phyloP scores from a whole-genome alignment of 345 rosid species.

The Iberis pinnata region DNA sequence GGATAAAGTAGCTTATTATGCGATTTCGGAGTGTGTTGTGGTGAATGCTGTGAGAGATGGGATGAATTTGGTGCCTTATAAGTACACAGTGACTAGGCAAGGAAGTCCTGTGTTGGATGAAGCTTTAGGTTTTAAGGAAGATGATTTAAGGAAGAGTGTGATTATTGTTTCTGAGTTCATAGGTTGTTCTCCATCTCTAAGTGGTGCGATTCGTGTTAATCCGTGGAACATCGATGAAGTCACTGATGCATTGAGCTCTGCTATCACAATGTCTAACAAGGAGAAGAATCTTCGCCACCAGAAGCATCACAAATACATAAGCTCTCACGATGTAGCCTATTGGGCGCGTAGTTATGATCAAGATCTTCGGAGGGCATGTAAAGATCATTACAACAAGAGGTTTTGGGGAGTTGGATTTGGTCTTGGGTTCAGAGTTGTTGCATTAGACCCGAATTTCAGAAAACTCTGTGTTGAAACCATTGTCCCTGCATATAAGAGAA shows the following conservation, averaged over 20 bases:
- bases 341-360: conserved; percentile 77
- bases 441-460: conserved; percentile 59
- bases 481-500: conserved; percentile 45
- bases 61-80: conserved; percentile 80
- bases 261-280: conserved; percentile 33
- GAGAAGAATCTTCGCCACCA: conserved; percentile 71
- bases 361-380: conserved; percentile 70
- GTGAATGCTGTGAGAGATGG: conserved; percentile 85
- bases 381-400: conserved; percentile 57
- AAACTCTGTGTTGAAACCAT: conserved; percentile 49
- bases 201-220: conserved; percentile 82
- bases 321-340: conserved; percentile 69
- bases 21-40: conserved; percentile 65
- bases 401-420: conserved; percentile 77
- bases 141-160: conserved; percentile 46
- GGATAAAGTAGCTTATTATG: conserved; percentile 63
- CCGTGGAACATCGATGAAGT: conserved; percentile 75
- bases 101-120: conserved; percentile 53
- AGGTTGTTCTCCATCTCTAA: conserved; percentile 85
- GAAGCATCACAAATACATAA: conserved; percentile 81
- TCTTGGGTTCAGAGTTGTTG: conserved; percentile 61
- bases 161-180: conserved; percentile 80
- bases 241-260: conserved; percentile 53
- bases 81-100: conserved; percentile 67
- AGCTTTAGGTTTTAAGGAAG: conserved; percentile 42